Percentiles rank a stretch among this genome's conserved stretches.
Evolutionary conservation across 192 early-diverging fungal genomes (phyloP).

Genomic region (Coemansia sp.): DNA sequence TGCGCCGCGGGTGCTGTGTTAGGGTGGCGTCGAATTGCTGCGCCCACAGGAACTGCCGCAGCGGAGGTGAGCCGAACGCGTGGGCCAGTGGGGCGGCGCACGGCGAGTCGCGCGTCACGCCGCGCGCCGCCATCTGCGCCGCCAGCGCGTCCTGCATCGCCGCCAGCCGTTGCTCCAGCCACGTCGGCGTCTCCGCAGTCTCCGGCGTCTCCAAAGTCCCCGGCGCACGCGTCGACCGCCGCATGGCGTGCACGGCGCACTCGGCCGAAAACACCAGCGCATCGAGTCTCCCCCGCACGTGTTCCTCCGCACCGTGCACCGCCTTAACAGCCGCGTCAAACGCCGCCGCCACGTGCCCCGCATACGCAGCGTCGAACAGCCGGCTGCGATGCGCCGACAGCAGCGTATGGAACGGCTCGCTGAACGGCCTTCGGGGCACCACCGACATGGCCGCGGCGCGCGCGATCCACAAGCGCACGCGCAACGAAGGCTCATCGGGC

Average conservation of each 20-base stretch:
- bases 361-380: constrained; percentile 2
- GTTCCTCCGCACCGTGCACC: background rate
- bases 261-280: constrained; percentile 19
- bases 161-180: background rate
- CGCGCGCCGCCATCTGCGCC: too few relatives aligned
- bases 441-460: constrained; percentile 20
- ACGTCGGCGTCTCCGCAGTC: background rate
- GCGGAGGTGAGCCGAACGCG: too few relatives aligned
- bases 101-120: too few relatives aligned
- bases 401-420: constrained; percentile 30
- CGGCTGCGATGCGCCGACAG: constrained; percentile 26
- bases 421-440: constrained; percentile 33
- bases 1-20: background rate
- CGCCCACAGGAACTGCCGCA: too few relatives aligned
- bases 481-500: constrained; percentile 1
- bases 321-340: background rate
- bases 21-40: too few relatives aligned
- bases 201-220: background rate
- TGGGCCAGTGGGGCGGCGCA: too few relatives aligned
- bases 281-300: constrained; percentile 3
- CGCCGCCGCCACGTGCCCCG: background rate
- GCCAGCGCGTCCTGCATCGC: background rate
- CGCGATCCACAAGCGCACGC: constrained; percentile 13
- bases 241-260: constrained; percentile 23
- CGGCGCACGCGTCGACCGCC: background rate